Conservation (phyloP, 257 asterid genomes). For the Coffea canephora region DNA sequence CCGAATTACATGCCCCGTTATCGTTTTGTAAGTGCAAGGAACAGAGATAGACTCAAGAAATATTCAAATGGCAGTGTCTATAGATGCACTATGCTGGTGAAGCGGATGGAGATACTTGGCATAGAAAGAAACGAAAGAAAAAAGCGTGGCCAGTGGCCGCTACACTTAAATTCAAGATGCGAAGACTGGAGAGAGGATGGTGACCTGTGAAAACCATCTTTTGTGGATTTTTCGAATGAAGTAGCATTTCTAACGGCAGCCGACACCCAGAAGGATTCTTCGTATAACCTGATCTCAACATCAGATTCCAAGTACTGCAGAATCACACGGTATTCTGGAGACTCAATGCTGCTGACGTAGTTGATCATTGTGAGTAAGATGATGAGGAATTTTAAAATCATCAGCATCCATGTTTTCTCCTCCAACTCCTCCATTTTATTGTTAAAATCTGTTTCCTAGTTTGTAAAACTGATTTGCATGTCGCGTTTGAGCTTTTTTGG, state of each 20-base stretch:
- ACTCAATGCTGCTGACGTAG: not conserved
- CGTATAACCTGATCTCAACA: slow-evolving; percentile 20
- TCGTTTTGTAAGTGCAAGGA: no score
- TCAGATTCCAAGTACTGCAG: slow-evolving; percentile 14
- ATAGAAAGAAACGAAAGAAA: no score
- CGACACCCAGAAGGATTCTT: slow-evolving; percentile 19
- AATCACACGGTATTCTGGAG: slow-evolving; percentile 15
- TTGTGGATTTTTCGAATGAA: slow-evolving; percentile 17
- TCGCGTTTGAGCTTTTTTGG: not conserved
- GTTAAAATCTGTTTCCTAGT: no score
- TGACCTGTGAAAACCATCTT: slow-evolving; percentile 25
- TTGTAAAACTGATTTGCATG: not conserved
- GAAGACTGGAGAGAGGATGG: not conserved
- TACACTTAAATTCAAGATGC: no score
- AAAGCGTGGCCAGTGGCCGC: no score
- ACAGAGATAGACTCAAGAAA: no score
- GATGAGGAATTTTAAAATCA: not conserved
- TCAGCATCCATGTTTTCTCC: not conserved
- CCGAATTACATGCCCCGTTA: no score
- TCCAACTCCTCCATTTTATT: not conserved
- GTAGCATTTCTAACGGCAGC: not conserved
- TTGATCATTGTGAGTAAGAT: not conserved
- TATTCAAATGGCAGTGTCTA: no score
- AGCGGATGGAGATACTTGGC: no score
- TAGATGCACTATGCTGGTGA: no score